Conservation (phyloP, 1,284 basidiomycete species). For the Cutaneotrichosporon curvatum region DNA sequence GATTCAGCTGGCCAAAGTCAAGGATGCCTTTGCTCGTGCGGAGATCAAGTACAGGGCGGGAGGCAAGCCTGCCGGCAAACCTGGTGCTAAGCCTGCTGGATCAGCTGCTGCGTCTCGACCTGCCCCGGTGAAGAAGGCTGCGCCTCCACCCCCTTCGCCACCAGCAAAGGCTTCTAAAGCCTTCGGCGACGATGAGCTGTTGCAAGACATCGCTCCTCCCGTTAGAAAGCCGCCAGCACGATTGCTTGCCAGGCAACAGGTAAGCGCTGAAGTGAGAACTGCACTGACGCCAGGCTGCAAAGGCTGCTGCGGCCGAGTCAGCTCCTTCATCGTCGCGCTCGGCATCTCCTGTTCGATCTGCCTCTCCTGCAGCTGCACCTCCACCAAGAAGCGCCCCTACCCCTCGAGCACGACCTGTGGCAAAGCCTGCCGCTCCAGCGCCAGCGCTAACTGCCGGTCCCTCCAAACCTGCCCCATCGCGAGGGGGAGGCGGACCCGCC, state of each 20-base stretch:
- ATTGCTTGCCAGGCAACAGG: not conserved
- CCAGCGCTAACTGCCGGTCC: slow-evolving; percentile 34
- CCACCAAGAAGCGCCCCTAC: slow-evolving; percentile 25
- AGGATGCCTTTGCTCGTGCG: slow-evolving; percentile 84
- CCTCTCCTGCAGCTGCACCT: slow-evolving; percentile 7
- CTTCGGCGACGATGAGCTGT: slow-evolving; percentile 12
- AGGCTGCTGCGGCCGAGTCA: not conserved
- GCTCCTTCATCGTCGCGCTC: not conserved
- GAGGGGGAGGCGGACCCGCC: slow-evolving; percentile 38
- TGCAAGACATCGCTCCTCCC: slow-evolving; percentile 17
- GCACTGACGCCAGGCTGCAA: not conserved
- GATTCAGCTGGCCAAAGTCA: slow-evolving; percentile 85
- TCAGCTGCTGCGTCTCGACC: slow-evolving; percentile 16
- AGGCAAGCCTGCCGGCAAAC: slow-evolving; percentile 47
- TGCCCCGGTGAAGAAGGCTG: slow-evolving; percentile 2
- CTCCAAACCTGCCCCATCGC: slow-evolving; percentile 27
- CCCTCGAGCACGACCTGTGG: slow-evolving; percentile 22
- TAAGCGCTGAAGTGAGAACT: not conserved
- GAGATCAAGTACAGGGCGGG: slow-evolving; percentile 76
- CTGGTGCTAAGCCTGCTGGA: slow-evolving; percentile 48
- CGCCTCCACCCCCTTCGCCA: slow-evolving; percentile 18
- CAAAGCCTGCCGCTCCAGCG: slow-evolving; percentile 6
- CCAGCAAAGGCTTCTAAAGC: slow-evolving; percentile 27
- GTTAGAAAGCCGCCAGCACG: not conserved
- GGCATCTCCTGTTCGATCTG: slow-evolving; percentile 3